phyloP scores from a whole-genome alignment of 148 eudicot genomes.

The Vaccinium darrowii region DNA sequence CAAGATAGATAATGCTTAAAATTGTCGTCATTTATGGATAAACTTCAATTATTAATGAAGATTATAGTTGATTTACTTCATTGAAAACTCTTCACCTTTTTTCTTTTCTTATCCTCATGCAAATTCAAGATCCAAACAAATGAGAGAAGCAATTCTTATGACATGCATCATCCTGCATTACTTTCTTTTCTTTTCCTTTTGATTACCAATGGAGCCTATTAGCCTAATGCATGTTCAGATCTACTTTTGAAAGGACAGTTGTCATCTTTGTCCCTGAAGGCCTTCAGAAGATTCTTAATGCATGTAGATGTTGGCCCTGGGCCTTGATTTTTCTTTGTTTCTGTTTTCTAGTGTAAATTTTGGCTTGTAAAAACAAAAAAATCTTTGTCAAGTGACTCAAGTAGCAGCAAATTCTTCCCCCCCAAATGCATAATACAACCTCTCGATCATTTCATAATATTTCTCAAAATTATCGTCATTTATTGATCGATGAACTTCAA shows the following conservation, averaged over 20 bases:
- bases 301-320: no score
- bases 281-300: no score
- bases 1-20: neutral
- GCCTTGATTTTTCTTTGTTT: no score
- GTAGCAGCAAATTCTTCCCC: neutral
- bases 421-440: neutral
- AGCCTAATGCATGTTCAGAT: neutral
- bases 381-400: neutral
- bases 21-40: no score
- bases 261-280: slow-evolving; percentile 14
- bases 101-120: neutral
- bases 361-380: no score
- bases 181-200: neutral
- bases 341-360: no score
- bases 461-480: neutral
- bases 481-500: no score
- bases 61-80: neutral
- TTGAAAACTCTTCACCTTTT: neutral
- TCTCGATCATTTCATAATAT: neutral
- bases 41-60: neutral
- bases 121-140: neutral
- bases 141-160: neutral
- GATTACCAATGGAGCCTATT: neutral
- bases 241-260: slow-evolving; percentile 3
- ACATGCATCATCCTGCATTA: neutral